Percentiles rank a stretch among this genome's conserved stretches.
These are phyloP conservation scores for Gaultheria prostrata DNA, from an alignment of 148 eudicot genomes.

Conservation along the genomic window DNA sequence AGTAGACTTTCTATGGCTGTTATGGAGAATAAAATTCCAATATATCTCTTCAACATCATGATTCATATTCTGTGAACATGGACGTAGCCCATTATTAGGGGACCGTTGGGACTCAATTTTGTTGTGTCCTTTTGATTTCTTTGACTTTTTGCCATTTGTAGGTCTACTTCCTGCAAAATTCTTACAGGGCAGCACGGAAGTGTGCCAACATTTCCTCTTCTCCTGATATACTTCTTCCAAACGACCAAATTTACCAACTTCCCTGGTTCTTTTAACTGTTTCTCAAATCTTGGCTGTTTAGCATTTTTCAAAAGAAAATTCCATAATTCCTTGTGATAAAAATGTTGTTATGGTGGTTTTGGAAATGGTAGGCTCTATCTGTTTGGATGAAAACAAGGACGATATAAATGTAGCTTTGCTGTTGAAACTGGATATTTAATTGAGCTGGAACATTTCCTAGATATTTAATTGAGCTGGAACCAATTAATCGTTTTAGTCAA, in stretches of 20 bases:
- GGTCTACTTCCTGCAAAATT: background rate
- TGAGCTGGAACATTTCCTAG: background rate
- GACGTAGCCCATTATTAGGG: too few relatives aligned
- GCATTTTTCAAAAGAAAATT: background rate
- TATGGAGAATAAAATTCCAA: too few relatives aligned
- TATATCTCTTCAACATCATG: too few relatives aligned
- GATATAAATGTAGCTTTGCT: background rate
- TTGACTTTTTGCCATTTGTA: background rate
- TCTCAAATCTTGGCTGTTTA: background rate
- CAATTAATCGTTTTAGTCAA: background rate
- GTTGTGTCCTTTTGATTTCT: background rate
- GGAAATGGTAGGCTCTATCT: background rate
- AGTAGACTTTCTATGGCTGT: too few relatives aligned
- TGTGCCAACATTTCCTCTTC: conserved; percentile 2
- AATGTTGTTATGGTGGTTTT: conserved; percentile 2
- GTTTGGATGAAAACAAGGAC: background rate
- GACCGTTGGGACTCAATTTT: background rate
- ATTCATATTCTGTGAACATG: too few relatives aligned
- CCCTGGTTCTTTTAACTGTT: background rate
- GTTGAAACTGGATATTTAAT: background rate
- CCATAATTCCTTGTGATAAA: background rate
- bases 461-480: background rate
- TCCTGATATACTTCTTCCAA: background rate
- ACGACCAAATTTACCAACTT: background rate
- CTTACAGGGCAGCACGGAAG: background rate